A percentile compares a stretch with the other conserved stretches of the same genome.
These are phyloP conservation scores for Volutella citrinella DNA, from an alignment of 2,329 filamentous ascomycete genomes.

Conservation along the genomic window DNA sequence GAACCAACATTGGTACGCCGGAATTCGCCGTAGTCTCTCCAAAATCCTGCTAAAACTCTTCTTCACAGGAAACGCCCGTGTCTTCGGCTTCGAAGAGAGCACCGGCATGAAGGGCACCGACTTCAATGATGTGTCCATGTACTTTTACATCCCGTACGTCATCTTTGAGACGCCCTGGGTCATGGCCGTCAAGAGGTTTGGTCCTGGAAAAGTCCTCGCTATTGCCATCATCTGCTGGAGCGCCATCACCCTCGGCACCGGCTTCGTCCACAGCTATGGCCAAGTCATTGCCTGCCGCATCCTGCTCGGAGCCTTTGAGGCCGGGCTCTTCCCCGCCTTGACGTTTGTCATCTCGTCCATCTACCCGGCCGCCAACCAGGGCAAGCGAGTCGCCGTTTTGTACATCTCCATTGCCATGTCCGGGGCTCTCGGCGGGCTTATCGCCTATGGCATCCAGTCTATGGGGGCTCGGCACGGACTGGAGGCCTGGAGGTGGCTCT, in stretches of 20 bases:
- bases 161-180: slow-evolving; percentile 30
- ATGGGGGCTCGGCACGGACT: slow-evolving; percentile 44
- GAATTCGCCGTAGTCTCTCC: not conserved
- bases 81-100: slow-evolving; percentile 31
- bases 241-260: slow-evolving; percentile 28
- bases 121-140: slow-evolving; percentile 29
- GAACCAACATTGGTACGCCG: slow-evolving; percentile 26
- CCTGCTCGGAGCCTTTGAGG: slow-evolving; percentile 33
- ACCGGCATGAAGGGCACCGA: slow-evolving; percentile 27
- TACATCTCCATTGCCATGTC: slow-evolving; percentile 30
- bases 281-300: slow-evolving; percentile 27
- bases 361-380: slow-evolving; percentile 31
- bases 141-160: slow-evolving; percentile 32
- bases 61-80: slow-evolving; percentile 32
- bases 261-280: slow-evolving; percentile 26
- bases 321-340: slow-evolving; percentile 32
- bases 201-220: slow-evolving; percentile 22
- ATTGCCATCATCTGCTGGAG: slow-evolving; percentile 33
- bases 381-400: slow-evolving; percentile 28
- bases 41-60: too few relatives aligned
- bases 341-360: slow-evolving; percentile 32
- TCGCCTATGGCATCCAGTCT: slow-evolving; percentile 31
- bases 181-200: slow-evolving; percentile 29
- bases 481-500: slow-evolving; percentile 50
- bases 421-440: slow-evolving; percentile 29